Evolutionary conservation across 1,284 basidiomycete species (phyloP), one percentile per base, ranked within the genome.

Genomic region (Heliocybe sulcata): DNA sequence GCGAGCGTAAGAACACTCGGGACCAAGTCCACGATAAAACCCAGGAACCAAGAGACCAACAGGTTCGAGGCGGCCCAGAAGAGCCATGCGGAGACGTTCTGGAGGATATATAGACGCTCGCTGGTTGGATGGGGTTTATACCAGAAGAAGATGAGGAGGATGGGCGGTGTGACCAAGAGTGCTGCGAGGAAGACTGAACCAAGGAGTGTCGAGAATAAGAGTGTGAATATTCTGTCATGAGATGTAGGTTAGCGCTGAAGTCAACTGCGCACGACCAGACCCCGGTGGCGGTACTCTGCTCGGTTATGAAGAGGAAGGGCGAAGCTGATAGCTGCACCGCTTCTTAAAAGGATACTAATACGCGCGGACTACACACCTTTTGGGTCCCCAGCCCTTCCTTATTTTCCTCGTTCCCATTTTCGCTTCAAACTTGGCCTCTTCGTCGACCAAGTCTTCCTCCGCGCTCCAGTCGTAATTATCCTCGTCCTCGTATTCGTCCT

Each of bases 31-130:
- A 88, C 72, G 57, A 85, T 68, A 68, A 89, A 72, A 4, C 83
- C 87, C 27, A 90, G 79, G 60, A 76, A 83, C 87, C 87, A 90
- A 2, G 87, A 90, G 52, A 88, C 75, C 55, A 86, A 68, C 52
- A 90, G 69, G 65, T 90, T 90, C 33, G 83, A 77, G 2, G 87
- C 87, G 9, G 80, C 81, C 87, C 88, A 90, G 67, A 87, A 87
- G 4, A 89, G 72, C 87, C 87, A 90, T 10, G 85, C 83, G 61
- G 87, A 76, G 51, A 89, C 68, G 63, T 88, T 90, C 58, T 83
- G 75, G 52, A 77, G 77, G 57, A 87, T 75, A 60, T 78, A 87
- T 35, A 70, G 73, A 14, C 86, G 76, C 59, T 81, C 70, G 8
- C 76, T 72, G 14, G 79, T 80, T 9, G 77, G 79, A 56, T 83